Evolutionary conservation across 2,329 filamentous ascomycete species (phyloP), one percentile per base, ranked within the genome.

Genomic region (Sclerotinia borealis): DNA sequence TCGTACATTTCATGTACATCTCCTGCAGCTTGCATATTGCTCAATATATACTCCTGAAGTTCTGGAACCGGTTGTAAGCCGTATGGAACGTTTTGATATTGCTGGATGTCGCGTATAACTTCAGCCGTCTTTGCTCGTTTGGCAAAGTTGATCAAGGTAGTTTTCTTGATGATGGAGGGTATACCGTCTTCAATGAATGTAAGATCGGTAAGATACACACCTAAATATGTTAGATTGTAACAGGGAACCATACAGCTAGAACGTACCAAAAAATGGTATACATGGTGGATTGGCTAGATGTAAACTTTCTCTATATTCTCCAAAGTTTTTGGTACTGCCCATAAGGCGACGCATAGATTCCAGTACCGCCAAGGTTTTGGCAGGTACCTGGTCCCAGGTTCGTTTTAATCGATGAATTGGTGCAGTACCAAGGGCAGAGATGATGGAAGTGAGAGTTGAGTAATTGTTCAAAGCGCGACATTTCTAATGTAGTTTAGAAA

Each of bases 1-100:
- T 98, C 93, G 80, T 98, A 99, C 95, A 98, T 98, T 81, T 98
- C 93, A 76, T 98, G 93, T 67, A 99, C 95, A 76, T 98, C 93
- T 59, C 92, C 91, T 4, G 95, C 93, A 36, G 89, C 89, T 78
- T 96, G 90, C 90, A 98, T 96, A 76, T 98, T 97, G 76, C 88
- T 93, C 70, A 97, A 79, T 69, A 99, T 96, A 77, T 98, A 99
- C 70, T 98, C 93, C 75, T 98, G 93, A 69, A 99, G 81, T 77
- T 98, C 95, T 2, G 88, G 85, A 19, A 99, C 93, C 0, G 92
- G 85, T 74, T 96, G 91, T 59, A 99, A 80, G 9, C 90, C 88
- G 75, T 98, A 99, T n/a, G 92, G 92, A 66, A 96, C 92, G 72
- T 96, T 97, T 76, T 99, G 95, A 75, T 97, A 99, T 75, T 98